Percentiles rank a stretch among this genome's conserved stretches.
phyloP scores from a whole-genome alignment of 2,329 filamentous ascomycete genomes.

The Trichophyton mentagrophytes region DNA sequence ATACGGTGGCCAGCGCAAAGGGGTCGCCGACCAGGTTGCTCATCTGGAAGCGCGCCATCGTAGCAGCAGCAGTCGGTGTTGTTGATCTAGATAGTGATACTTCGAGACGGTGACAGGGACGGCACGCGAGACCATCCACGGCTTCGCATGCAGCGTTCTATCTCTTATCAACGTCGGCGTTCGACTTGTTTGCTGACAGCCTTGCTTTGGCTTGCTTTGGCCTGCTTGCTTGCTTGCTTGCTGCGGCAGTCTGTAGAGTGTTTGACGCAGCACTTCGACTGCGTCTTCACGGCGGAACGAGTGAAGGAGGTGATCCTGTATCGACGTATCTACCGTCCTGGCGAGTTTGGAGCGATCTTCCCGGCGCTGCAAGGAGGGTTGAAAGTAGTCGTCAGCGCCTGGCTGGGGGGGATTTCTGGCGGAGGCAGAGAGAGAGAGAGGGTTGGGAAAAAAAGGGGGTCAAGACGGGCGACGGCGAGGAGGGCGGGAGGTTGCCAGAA shows the following conservation, averaged over 20 bases:
- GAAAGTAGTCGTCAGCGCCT: slow-evolving; percentile 5
- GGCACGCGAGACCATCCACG: neutral
- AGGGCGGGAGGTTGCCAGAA: neutral
- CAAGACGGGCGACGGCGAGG: neutral
- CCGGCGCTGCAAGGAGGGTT: neutral
- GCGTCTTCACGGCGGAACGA: neutral
- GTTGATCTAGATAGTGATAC: neutral
- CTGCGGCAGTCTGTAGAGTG: no score
- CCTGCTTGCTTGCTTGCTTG: no score
- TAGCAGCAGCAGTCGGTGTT: slow-evolving; percentile 17
- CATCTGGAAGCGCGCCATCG: slow-evolving; percentile 51
- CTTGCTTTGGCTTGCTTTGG: no score
- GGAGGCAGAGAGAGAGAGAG: neutral
- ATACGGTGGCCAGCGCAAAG: slow-evolving; percentile 87
- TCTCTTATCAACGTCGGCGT: neutral
- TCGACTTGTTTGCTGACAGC: no score
- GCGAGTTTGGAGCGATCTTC: neutral
- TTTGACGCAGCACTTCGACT: no score
- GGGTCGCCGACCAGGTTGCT: slow-evolving; percentile 92
- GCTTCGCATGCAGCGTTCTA: neutral
- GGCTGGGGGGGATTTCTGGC: neutral
- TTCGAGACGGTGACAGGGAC: neutral
- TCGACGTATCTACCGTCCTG: neutral
- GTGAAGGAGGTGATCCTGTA: neutral
- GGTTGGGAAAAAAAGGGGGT: neutral